These are phyloP conservation scores for Phycomyces nitens DNA, from an alignment of 192 early-diverging fungal species.

Conservation along the genomic window DNA sequence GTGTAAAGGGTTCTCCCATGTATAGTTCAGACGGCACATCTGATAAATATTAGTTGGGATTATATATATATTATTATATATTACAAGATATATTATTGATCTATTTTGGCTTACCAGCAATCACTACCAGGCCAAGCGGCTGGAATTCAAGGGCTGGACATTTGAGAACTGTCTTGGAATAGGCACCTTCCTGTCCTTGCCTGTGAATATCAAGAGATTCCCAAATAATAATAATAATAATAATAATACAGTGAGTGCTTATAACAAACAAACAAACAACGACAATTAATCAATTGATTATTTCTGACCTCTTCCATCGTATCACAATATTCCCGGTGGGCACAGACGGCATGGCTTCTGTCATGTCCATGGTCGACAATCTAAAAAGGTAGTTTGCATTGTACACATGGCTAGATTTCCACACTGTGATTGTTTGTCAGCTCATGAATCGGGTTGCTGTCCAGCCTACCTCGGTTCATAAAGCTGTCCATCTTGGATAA, in stretches of 20 bases:
- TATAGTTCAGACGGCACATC: constrained; percentile 54
- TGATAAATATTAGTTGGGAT: constrained; percentile 18
- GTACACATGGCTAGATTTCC: constrained; percentile 48
- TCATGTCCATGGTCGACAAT: constrained; percentile 27
- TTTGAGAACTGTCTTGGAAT: constrained; percentile 27
- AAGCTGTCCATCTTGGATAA: constrained; percentile 15
- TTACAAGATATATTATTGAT: too few relatives aligned
- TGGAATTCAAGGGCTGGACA: constrained; percentile 32
- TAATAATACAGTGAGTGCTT: too few relatives aligned
- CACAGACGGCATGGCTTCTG: constrained; percentile 15
- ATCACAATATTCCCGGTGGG: constrained; percentile 41
- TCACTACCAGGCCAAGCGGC: constrained; percentile 33
- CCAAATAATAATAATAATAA: neutral
- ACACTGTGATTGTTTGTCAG: constrained; percentile 30
- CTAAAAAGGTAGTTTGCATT: constrained; percentile 40
- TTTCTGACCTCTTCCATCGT: constrained; percentile 46
- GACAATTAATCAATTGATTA: too few relatives aligned
- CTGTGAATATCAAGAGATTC: constrained; percentile 3
- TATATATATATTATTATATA: neutral
- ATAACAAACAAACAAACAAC: too few relatives aligned
- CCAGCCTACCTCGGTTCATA: neutral
- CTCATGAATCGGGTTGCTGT: neutral
- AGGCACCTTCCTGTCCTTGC: constrained; percentile 8
- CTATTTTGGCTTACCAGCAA: constrained; percentile 29
- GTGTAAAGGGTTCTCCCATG: constrained; percentile 57